Conservation (phyloP, 2,329 filamentous ascomycete genomes). For the Coniosporium tulheliwenetii region DNA sequence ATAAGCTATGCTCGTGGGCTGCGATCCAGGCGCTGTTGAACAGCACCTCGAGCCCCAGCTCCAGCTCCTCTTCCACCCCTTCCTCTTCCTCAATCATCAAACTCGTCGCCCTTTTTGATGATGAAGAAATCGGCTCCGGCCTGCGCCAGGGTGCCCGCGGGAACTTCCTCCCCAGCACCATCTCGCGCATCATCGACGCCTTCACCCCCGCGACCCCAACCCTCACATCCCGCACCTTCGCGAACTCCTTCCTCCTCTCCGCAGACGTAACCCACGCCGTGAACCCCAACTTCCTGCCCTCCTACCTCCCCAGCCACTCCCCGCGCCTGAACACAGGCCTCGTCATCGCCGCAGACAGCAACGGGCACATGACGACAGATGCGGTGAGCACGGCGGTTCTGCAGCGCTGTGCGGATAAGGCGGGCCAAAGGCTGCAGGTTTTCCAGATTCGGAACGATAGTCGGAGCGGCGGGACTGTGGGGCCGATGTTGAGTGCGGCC, state of each 20-base stretch:
- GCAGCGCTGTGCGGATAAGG: constrained; percentile 60
- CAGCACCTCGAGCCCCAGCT: constrained; percentile 35
- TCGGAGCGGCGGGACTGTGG: constrained; percentile 83
- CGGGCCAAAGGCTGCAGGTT: constrained; percentile 56
- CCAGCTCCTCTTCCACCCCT: constrained; percentile 35
- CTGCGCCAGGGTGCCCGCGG: constrained; percentile 79
- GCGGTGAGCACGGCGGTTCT: constrained; percentile 70
- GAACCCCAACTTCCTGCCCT: constrained; percentile 80
- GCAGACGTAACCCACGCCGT: constrained; percentile 89
- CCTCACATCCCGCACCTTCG: constrained; percentile 66
- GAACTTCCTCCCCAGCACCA: constrained; percentile 70
- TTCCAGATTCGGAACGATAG: constrained; percentile 95
- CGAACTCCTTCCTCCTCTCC: constrained; percentile 81
- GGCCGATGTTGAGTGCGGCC: constrained; percentile 67
- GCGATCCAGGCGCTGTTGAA: constrained; percentile 72
- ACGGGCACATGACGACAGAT: constrained; percentile 95
- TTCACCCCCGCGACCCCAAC: constrained; percentile 36
- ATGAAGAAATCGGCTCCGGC: constrained; percentile 88
- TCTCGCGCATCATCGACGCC: constrained; percentile 68
- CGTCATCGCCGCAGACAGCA: constrained; percentile 63
- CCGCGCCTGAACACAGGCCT: constrained; percentile 83
- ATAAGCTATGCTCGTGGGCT: constrained; percentile 93
- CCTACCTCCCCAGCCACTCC: constrained; percentile 73
- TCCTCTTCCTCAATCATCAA: constrained; percentile 56
- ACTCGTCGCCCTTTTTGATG: constrained; percentile 86